phyloP scores from a whole-genome alignment of 169 alveolate species.

The Babesia ovis region DNA sequence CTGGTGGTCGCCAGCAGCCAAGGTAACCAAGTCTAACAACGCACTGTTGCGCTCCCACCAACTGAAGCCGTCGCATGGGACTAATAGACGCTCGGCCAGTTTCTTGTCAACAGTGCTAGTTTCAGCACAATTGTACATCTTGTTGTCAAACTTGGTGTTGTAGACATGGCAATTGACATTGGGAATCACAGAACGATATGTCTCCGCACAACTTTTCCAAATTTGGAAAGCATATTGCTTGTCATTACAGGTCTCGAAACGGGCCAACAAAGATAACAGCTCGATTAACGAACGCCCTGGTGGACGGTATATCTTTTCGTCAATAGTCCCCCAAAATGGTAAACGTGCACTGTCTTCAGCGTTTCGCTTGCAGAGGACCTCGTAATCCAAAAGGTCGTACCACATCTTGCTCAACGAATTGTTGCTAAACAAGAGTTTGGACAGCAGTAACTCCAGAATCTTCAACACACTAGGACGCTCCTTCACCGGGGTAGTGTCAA shows the following conservation, averaged over 20 bases:
- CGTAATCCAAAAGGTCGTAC: constrained; percentile 52
- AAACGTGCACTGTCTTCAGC: constrained; percentile 39
- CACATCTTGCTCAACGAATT: constrained; percentile 39
- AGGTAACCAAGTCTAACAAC: constrained; percentile 51
- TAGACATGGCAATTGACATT: constrained; percentile 33
- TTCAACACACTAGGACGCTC: not conserved
- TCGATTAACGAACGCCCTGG: constrained; percentile 58
- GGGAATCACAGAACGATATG: constrained; percentile 56
- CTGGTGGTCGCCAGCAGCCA: constrained; percentile 36
- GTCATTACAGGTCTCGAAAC: constrained; percentile 1
- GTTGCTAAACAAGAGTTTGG: constrained; percentile 12
- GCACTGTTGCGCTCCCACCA: constrained; percentile 69
- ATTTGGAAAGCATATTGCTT: constrained; percentile 21
- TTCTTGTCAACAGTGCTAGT: constrained; percentile 11
- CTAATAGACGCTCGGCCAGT: constrained; percentile 21
- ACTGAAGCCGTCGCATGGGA: constrained; percentile 53
- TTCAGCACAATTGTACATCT: constrained; percentile 12
- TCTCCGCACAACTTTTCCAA: constrained; percentile 49
- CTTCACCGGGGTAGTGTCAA: not conserved
- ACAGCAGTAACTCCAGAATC: constrained; percentile 15
- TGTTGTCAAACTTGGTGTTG: constrained; percentile 19
- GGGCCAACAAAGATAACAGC: constrained; percentile 20
- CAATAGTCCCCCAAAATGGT: constrained; percentile 22
- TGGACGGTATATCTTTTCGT: constrained; percentile 27
- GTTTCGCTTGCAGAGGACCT: constrained; percentile 37